These are phyloP conservation scores for Calendula officinalis DNA, from an alignment of 129 eudicot genomes.

Conservation along the genomic window DNA sequence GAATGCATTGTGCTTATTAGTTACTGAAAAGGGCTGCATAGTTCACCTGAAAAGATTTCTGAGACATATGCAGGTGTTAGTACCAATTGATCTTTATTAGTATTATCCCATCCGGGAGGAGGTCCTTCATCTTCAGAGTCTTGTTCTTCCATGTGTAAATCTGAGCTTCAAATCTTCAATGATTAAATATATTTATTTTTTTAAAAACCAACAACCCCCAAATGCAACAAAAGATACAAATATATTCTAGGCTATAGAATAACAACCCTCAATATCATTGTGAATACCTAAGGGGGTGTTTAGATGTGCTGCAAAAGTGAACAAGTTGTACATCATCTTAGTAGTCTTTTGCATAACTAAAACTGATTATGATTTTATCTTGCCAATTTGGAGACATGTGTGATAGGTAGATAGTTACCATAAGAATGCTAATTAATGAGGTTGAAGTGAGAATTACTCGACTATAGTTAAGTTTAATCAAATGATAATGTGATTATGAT, in stretches of 20 bases:
- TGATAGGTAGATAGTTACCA: not conserved
- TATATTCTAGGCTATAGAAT: not conserved
- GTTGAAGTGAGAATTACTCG: not conserved
- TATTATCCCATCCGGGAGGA: constrained; percentile 52
- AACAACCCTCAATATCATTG: not conserved
- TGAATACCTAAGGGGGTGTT: no score
- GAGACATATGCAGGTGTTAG: constrained; percentile 14
- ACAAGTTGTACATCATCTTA: constrained; percentile 2
- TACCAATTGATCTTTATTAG: constrained; percentile 16
- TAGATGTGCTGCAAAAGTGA: not conserved
- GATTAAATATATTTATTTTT: not conserved
- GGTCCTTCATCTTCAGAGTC: constrained; percentile 39
- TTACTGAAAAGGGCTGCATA: not conserved
- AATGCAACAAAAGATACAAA: not conserved
- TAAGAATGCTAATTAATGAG: not conserved
- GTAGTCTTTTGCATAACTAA: not conserved
- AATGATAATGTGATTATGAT: not conserved
- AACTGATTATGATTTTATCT: not conserved
- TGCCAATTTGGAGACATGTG: not conserved
- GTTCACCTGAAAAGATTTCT: constrained; percentile 22
- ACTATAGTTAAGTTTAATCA: not conserved
- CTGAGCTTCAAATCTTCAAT: constrained; percentile 34
- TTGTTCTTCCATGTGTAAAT: constrained; percentile 33
- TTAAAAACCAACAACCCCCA: not conserved
- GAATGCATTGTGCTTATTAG: constrained; percentile 6